These are phyloP conservation scores for Mycena belliarum DNA, from an alignment of 768 basidiomycete species.

Conservation along the genomic window DNA sequence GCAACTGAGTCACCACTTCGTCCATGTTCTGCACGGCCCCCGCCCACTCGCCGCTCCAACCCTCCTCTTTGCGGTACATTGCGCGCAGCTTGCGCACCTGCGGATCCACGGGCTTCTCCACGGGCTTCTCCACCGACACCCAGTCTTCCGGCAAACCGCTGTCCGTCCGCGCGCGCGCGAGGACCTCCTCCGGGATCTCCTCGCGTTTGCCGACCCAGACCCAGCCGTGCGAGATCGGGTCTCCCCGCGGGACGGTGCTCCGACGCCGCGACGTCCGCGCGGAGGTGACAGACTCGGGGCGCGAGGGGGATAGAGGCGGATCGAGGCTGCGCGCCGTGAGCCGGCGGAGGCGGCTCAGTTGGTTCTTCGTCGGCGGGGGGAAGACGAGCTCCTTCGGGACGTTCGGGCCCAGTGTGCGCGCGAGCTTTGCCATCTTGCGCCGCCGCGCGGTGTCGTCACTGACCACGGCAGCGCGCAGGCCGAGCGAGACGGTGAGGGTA, in stretches of 20 bases:
- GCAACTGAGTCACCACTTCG: neutral
- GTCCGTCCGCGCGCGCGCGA: neutral
- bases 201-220: conserved; percentile 11
- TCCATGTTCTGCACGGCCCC: conserved; percentile 7
- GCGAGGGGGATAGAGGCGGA: neutral
- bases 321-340: neutral
- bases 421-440: conserved; percentile 11
- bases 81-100: neutral
- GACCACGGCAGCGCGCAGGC: neutral
- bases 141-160: conserved; percentile 1
- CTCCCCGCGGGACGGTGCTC: neutral
- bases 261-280: neutral
- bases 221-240: conserved; percentile 11
- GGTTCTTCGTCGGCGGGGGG: neutral
- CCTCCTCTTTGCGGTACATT: conserved; percentile 2
- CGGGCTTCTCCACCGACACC: neutral
- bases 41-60: conserved; percentile 14
- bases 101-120: neutral
- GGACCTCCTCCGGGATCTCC: conserved; percentile 3
- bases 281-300: neutral
- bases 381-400: conserved; percentile 14
- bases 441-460: conserved; percentile 4
- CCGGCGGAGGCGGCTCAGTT: neutral
- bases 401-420: conserved; percentile 11
- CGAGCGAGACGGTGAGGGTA: conserved; percentile 6